Evolutionary conservation across 768 basidiomycete genomes (phyloP).

Genomic region (Punctularia strigosozonata): DNA sequence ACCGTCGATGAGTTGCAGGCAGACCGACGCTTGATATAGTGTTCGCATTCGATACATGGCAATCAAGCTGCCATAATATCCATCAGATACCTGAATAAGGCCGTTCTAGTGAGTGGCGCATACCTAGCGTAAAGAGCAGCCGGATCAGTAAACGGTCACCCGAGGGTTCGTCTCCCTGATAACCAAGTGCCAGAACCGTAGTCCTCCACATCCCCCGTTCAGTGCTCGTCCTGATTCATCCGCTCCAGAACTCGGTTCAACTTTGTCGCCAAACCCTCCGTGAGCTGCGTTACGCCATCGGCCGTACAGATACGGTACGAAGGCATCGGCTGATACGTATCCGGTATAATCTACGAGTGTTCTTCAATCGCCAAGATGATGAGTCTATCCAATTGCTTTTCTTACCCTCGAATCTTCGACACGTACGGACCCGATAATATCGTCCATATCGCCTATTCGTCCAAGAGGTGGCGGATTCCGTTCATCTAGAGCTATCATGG

Average conservation of each 20-base stretch:
- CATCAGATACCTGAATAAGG: too few relatives aligned
- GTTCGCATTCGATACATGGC: too few relatives aligned
- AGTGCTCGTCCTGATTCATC: too few relatives aligned
- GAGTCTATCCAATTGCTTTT: slow-evolving; percentile 2
- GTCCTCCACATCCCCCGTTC: too few relatives aligned
- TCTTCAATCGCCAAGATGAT: background rate
- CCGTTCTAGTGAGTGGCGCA: too few relatives aligned
- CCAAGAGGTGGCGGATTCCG: slow-evolving; percentile 67
- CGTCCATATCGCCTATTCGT: slow-evolving; percentile 73
- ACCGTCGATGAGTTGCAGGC: too few relatives aligned
- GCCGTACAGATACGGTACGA: slow-evolving; percentile 71
- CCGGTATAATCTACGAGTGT: slow-evolving; percentile 38
- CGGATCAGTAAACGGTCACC: too few relatives aligned
- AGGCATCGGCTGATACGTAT: slow-evolving; percentile 79
- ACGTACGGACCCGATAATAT: slow-evolving; percentile 68
- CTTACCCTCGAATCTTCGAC: slow-evolving; percentile 58
- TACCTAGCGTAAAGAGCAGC: too few relatives aligned
- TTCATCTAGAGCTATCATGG: slow-evolving; percentile 31
- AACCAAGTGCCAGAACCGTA: too few relatives aligned
- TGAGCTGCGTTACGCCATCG: slow-evolving; percentile 60
- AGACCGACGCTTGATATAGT: too few relatives aligned
- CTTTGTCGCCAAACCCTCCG: slow-evolving; percentile 47
- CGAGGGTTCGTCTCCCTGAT: too few relatives aligned
- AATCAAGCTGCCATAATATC: too few relatives aligned
- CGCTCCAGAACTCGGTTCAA: slow-evolving; percentile 30